Conservation (phyloP, 208 protist species). For the Leishmania amazonensis region DNA sequence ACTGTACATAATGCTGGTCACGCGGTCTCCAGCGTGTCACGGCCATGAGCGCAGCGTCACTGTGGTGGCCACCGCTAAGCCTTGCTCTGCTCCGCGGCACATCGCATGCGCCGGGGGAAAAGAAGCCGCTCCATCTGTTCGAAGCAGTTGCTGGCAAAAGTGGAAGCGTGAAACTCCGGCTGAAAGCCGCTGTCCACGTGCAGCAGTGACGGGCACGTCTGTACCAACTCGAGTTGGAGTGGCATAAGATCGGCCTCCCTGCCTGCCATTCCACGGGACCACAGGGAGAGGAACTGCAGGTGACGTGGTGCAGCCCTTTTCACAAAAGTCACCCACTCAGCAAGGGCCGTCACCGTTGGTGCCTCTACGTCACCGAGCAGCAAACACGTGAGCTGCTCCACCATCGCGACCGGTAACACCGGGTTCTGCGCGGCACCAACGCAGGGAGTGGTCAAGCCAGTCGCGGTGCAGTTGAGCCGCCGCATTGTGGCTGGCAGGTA, state of each 20-base stretch:
- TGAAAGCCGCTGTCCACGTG: slow-evolving; percentile 72
- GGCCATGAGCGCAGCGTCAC: slow-evolving; percentile 1
- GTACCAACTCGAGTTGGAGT: slow-evolving; percentile 31
- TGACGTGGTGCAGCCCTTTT: slow-evolving; percentile 6
- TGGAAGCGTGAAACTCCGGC: slow-evolving; percentile 50
- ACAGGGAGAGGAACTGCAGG: slow-evolving; percentile 59
- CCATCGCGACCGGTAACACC: slow-evolving; percentile 36
- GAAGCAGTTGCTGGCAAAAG: slow-evolving; percentile 40
- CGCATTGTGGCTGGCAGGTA: slow-evolving; percentile 31
- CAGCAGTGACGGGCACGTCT: slow-evolving; percentile 38
- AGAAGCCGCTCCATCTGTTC: slow-evolving; percentile 53
- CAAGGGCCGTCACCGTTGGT: slow-evolving; percentile 26
- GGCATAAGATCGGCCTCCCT: slow-evolving; percentile 24
- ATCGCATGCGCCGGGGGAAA: slow-evolving; percentile 36
- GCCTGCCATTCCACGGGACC: slow-evolving; percentile 66
- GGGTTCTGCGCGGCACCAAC: slow-evolving; percentile 17
- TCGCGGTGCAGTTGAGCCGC: slow-evolving; percentile 45
- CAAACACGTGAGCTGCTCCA: slow-evolving; percentile 43
- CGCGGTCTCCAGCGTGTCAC: too few species aligned
- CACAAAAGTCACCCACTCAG: slow-evolving; percentile 31
- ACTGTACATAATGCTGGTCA: slow-evolving; percentile 6
- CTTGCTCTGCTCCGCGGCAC: neutral
- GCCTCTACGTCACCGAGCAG: slow-evolving; percentile 56
- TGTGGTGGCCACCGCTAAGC: neutral
- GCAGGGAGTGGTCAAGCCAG: slow-evolving; percentile 31